Evolutionary conservation across 805 yeast genomes (phyloP).

Genomic region (Nakazawaea molendinolei): DNA sequence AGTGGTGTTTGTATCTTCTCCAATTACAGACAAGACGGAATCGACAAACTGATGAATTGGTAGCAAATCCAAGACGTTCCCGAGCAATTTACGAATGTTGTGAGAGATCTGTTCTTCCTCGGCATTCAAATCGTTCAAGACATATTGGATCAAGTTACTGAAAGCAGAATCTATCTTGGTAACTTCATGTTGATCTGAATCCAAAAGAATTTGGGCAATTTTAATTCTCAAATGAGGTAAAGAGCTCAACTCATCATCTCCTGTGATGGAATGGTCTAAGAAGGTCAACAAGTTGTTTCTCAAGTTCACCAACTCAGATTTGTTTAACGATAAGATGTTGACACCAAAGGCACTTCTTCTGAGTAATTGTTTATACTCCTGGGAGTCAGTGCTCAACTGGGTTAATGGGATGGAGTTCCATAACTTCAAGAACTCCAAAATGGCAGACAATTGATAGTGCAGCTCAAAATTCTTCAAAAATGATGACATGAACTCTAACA

Average conservation of each 20-base stretch:
- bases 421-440: slow-evolving; percentile 41
- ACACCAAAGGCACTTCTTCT: slow-evolving; percentile 60
- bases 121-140: slow-evolving; percentile 33
- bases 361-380: slow-evolving; percentile 30
- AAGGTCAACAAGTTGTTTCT: slow-evolving; percentile 50
- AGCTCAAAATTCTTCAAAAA: slow-evolving; percentile 66
- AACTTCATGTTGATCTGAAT: slow-evolving; percentile 17
- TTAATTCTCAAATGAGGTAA: slow-evolving; percentile 37
- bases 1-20: slow-evolving; percentile 20
- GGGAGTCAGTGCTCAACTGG: slow-evolving; percentile 30
- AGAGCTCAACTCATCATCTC: slow-evolving; percentile 30
- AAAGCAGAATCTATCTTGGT: slow-evolving; percentile 19
- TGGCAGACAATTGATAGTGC: slow-evolving; percentile 55
- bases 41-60: slow-evolving; percentile 70
- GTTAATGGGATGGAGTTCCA: slow-evolving; percentile 43
- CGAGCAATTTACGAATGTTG: slow-evolving; percentile 49
- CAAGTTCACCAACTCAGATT: slow-evolving; percentile 40
- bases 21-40: slow-evolving; percentile 42
- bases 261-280: slow-evolving; percentile 43
- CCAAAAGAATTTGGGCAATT: slow-evolving; percentile 27
- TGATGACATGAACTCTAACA: slow-evolving; percentile 65
- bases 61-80: slow-evolving; percentile 57
- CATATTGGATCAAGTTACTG: slow-evolving; percentile 23
- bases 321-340: slow-evolving; percentile 43
- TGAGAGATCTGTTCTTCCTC: slow-evolving; percentile 30